These are phyloP conservation scores for Yamadazyma endophytica DNA, from an alignment of 805 yeast genomes.

Conservation along the genomic window DNA sequence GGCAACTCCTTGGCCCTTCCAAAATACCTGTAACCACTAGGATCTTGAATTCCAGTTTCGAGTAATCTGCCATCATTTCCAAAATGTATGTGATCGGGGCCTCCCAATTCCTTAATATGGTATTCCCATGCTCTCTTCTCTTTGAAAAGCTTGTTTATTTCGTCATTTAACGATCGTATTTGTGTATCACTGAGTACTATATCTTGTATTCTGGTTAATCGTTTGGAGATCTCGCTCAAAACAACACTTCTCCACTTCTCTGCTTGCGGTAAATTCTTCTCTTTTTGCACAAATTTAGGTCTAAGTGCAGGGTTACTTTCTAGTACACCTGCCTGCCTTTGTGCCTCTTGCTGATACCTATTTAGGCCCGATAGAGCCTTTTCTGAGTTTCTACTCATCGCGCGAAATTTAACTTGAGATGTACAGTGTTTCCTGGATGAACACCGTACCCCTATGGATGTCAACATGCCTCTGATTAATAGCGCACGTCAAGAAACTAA, in stretches of 20 bases:
- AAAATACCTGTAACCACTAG: conserved; percentile 65
- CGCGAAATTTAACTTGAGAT: no score
- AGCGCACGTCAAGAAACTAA: no score
- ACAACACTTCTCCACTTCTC: conserved; percentile 66
- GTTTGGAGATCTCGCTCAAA: conserved; percentile 57
- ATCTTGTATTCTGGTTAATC: conserved; percentile 63
- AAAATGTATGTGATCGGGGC: conserved; percentile 54
- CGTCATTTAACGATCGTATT: conserved; percentile 71
- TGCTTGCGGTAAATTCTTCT: conserved; percentile 56
- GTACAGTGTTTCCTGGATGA: no score
- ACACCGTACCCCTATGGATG: no score
- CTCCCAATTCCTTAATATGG: conserved; percentile 66
- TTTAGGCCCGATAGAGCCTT: conserved; percentile 69
- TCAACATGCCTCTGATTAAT: no score
- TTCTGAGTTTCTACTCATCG: conserved; percentile 75
- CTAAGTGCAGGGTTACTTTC: conserved; percentile 53
- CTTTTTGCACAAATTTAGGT: conserved; percentile 56
- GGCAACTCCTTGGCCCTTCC: conserved; percentile 82
- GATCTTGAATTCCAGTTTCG: conserved; percentile 6
- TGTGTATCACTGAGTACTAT: conserved; percentile 49
- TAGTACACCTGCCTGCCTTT: conserved; percentile 53
- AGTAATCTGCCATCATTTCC: conserved; percentile 14
- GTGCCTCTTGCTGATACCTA: conserved; percentile 60
- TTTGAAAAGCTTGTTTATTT: conserved; percentile 57
- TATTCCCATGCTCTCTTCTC: conserved; percentile 80